Base-by-base conservation (phyloP, 257 asterid species). In the Rauvolfia tetraphylla region DNA sequence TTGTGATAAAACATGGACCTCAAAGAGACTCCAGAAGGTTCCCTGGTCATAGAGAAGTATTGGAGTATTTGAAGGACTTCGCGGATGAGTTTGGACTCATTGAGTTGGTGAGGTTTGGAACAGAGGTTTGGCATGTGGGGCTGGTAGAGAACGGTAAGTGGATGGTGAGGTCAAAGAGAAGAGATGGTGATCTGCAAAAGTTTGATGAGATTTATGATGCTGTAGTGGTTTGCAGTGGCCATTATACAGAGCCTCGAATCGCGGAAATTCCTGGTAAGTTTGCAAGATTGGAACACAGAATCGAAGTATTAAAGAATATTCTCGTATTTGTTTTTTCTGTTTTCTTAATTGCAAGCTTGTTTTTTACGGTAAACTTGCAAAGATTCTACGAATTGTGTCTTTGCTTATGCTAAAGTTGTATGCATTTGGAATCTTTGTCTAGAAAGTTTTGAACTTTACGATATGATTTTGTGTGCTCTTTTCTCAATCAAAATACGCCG, bases 221-320 rank as follows among this genome's bases (percentile, higher is more conserved):
- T 79, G 99, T 95, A 62, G 97, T 95, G 18, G 84, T 95, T 29
- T 92, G 96, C 66, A 91, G 92, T 59, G 99, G 99, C 17, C 99
- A 95, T 74, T 88, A 86, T 77, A 76, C 98, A 66, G 96, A 90
- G 88, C 97, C 97, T 80, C 88, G 97, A 39, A 76, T 83, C 3
- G 97, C 98, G 10, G 92, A 89, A 39, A 87, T 95, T 58, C 91
- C 95, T 2, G 99, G 99, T 95, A 85, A 71, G 44, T 34, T 44
- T 53, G n/a, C 25, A 18, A 38, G 31, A 27, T 49, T 49, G 13
- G 2, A 27, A 6, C 44, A 33, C 29, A 29, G 14, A 14, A 25
- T 31, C 25, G 1, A 27, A 38, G 18, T n/a, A 33, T 38, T 48
- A n/a, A 2, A 22, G n/a, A 18, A 23, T 23, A 23, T 68, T 22